Percentiles rank a stretch among this genome's conserved stretches.
phyloP scores from a whole-genome alignment of 495 filamentous ascomycete genomes.

The Hypoxylon subgilvum region DNA sequence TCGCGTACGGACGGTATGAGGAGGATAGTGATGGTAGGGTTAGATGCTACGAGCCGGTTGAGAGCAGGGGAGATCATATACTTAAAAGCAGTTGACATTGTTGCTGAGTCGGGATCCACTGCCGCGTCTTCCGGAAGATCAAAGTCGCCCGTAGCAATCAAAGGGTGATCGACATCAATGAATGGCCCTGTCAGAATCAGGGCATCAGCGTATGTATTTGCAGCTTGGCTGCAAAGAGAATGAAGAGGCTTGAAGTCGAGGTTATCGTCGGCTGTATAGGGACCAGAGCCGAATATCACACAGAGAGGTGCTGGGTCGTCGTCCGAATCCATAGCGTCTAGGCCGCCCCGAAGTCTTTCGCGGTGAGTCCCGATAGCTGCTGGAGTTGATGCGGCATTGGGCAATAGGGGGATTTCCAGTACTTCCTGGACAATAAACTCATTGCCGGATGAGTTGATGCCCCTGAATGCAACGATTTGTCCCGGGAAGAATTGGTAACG shows the following conservation, averaged over 20 bases:
- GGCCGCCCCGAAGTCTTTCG: constrained; percentile 64
- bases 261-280: constrained; percentile 90
- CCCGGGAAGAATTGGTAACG: constrained; percentile 88
- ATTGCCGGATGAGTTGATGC: constrained; percentile 84
- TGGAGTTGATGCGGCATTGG: constrained; percentile 67
- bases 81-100: constrained; percentile 82
- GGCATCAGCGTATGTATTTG: constrained; percentile 75
- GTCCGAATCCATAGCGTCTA: constrained; percentile 63
- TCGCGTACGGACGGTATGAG: constrained; percentile 89
- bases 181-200: constrained; percentile 86
- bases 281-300: constrained; percentile 79
- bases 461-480: constrained; percentile 85
- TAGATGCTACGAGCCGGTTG: constrained; percentile 65
- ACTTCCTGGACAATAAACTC: constrained; percentile 82
- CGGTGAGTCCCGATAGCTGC: constrained; percentile 67
- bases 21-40: constrained; percentile 79
- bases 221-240: constrained; percentile 77
- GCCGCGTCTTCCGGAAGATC: constrained; percentile 77
- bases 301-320: constrained; percentile 67
- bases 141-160: constrained; percentile 88
- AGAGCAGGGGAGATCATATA: constrained; percentile 74
- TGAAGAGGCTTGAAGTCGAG: constrained; percentile 86
- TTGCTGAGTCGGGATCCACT: constrained; percentile 74
- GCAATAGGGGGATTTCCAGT: constrained; percentile 73
- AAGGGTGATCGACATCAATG: constrained; percentile 86